A percentile compares a stretch with the other conserved stretches of the same genome.
These are phyloP conservation scores for Sporisorium sorghi DNA, from an alignment of 1,284 basidiomycete species.

Conservation along the genomic window DNA sequence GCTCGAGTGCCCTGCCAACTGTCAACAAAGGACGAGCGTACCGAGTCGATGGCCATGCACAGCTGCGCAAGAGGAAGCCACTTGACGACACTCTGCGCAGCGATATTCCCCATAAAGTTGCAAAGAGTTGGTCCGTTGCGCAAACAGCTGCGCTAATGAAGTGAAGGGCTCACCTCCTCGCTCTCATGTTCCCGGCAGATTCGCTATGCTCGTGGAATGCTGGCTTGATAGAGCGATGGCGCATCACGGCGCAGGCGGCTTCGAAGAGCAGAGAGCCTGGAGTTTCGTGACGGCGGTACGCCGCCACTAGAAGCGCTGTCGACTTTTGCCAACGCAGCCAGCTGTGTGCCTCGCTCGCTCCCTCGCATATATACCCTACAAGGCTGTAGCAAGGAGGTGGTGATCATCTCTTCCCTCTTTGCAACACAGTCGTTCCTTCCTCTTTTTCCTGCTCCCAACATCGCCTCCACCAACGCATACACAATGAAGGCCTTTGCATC, in stretches of 20 bases:
- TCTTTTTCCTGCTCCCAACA: not conserved
- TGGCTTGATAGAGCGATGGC: constrained; percentile 1
- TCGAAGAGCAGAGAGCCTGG: not conserved
- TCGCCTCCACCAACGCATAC: not conserved
- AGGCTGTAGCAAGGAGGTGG: not conserved
- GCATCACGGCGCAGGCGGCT: not conserved
- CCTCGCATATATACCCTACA: constrained; percentile 1
- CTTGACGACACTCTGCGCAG: too few species aligned
- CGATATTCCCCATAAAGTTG: too few species aligned
- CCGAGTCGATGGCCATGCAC: too few species aligned
- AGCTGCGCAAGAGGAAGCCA: too few species aligned
- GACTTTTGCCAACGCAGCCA: not conserved
- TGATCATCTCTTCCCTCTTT: not conserved
- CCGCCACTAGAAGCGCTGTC: not conserved
- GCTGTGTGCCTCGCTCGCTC: not conserved
- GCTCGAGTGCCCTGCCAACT: not conserved
- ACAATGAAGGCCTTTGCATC: constrained; percentile 39
- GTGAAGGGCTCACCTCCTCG: too few species aligned
- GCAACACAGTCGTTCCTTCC: not conserved
- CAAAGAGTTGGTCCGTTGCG: too few species aligned
- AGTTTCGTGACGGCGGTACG: not conserved
- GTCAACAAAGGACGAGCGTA: not conserved
- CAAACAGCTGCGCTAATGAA: too few species aligned
- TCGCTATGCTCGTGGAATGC: not conserved
- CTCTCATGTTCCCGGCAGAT: too few species aligned